Evolutionary conservation across 768 basidiomycete genomes (phyloP).

Genomic region (Leccinum arenicola): DNA sequence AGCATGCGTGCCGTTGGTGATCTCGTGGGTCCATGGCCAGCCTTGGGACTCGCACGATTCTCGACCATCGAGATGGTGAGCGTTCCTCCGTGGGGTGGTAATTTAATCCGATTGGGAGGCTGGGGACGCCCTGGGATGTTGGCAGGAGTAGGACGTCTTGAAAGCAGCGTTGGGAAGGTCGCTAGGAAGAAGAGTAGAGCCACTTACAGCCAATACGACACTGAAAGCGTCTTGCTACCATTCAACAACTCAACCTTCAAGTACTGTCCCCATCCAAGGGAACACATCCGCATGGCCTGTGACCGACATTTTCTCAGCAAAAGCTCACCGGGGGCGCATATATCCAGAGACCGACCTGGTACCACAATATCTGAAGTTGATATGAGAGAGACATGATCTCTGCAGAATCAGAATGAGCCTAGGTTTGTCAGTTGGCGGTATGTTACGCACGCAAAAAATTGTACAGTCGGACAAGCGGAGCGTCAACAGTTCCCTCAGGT

Average conservation of each 20-base stretch:
- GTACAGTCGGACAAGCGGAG: constrained; percentile 80
- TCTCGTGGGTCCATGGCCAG: constrained; percentile 46
- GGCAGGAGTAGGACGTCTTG: constrained; percentile 40
- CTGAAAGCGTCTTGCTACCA: constrained; percentile 62
- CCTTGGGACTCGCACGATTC: constrained; percentile 37
- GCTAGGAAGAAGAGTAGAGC: constrained; percentile 7
- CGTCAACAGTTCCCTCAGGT: constrained; percentile 63
- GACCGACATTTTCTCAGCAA: neutral
- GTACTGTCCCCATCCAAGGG: constrained; percentile 84
- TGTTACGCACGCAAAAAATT: constrained; percentile 80
- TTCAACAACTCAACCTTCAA: constrained; percentile 67
- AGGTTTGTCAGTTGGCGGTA: neutral
- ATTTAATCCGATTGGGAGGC: constrained; percentile 34
- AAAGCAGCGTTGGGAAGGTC: constrained; percentile 7
- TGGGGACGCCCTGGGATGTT: constrained; percentile 29
- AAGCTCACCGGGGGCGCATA: neutral
- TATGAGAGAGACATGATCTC: constrained; percentile 92
- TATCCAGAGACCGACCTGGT: constrained; percentile 47
- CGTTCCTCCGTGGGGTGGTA: constrained; percentile 67
- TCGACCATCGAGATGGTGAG: constrained; percentile 71
- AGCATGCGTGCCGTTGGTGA: constrained; percentile 53
- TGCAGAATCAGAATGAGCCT: constrained; percentile 27
- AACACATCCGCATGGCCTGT: constrained; percentile 70
- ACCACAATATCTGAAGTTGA: constrained; percentile 86
- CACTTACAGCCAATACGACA: constrained; percentile 87